These are phyloP conservation scores for Trichoderma citrinoviride DNA, from an alignment of 2,329 filamentous ascomycete genomes.

Conservation along the genomic window DNA sequence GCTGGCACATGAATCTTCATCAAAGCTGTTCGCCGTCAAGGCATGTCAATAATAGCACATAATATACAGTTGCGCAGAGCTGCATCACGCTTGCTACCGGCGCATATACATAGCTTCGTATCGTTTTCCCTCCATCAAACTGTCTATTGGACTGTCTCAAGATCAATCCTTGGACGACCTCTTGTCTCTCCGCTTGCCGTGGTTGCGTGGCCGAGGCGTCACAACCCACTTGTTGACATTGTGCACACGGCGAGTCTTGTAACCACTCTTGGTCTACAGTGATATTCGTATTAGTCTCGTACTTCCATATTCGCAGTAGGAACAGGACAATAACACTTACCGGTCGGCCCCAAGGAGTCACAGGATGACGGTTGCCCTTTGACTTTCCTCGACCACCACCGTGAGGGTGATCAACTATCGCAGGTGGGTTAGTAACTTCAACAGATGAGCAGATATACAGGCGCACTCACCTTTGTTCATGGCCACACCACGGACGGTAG, in stretches of 20 bases:
- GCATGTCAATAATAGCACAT: slow-evolving; percentile 35
- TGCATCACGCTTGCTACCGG: slow-evolving; percentile 32
- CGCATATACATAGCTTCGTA: slow-evolving; percentile 23
- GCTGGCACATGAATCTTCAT: neutral
- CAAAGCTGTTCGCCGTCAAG: neutral
- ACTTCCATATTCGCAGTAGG: neutral
- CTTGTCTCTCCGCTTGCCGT: slow-evolving; percentile 80
- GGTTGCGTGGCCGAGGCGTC: slow-evolving; percentile 76
- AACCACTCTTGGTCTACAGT: slow-evolving; percentile 71
- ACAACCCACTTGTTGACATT: slow-evolving; percentile 94
- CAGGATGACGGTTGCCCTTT: slow-evolving; percentile 94
- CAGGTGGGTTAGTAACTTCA: slow-evolving; percentile 11
- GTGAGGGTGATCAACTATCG: slow-evolving; percentile 84
- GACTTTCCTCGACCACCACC: slow-evolving; percentile 99
- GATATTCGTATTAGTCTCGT: neutral
- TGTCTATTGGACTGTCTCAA: slow-evolving; percentile 12
- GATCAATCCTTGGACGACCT: slow-evolving; percentile 38
- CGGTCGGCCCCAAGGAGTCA: slow-evolving; percentile 93
- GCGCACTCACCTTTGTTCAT: slow-evolving; percentile 82
- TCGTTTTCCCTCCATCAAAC: slow-evolving; percentile 9
- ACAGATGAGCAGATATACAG: no score
- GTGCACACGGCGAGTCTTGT: slow-evolving; percentile 85
- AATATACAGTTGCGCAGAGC: slow-evolving; percentile 34
- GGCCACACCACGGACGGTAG: slow-evolving; percentile 92
- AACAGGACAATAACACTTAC: slow-evolving; percentile 54